A percentile compares a stretch with the other conserved stretches of the same genome.
Conservation (phyloP, 1,284 basidiomycete genomes). For the Apiotrichum laibachii region DNA sequence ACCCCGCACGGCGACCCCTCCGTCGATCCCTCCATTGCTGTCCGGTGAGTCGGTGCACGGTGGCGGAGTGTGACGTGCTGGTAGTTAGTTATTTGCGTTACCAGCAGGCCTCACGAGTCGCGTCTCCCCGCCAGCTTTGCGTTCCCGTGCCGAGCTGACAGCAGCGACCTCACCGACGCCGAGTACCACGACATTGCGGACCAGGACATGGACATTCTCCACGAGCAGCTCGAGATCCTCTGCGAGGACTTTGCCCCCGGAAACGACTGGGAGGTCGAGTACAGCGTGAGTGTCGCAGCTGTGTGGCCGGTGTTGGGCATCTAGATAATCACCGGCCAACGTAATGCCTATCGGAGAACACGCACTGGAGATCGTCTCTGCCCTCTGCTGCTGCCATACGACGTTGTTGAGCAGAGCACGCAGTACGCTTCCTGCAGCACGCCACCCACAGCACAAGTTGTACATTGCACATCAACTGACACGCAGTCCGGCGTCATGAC, state of each 20-base stretch:
- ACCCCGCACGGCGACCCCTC: slow-evolving; percentile 21
- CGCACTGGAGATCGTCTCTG: no score
- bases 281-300: slow-evolving; percentile 66
- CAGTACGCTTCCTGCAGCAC: no score
- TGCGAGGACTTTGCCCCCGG: slow-evolving; percentile 60
- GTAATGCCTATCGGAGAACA: no score
- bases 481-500: slow-evolving; percentile 83
- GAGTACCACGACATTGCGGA: slow-evolving; percentile 78
- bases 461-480: neutral
- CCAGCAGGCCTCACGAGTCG: no score
- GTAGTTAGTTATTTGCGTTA: neutral
- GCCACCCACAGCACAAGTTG: no score
- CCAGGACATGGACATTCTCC: slow-evolving; percentile 72
- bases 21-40: slow-evolving; percentile 17
- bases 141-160: neutral
- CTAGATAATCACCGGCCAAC: neutral
- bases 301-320: neutral
- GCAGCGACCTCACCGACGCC: slow-evolving; percentile 21
- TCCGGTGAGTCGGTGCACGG: slow-evolving; percentile 13
- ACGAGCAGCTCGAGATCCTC: slow-evolving; percentile 74
- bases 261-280: slow-evolving; percentile 81
- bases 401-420: no score
- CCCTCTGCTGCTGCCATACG: no score
- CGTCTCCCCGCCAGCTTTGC: neutral
- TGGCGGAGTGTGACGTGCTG: neutral